Conservation (phyloP, 371 early-diverging fungal species). For the Rhizopus microsporus region DNA sequence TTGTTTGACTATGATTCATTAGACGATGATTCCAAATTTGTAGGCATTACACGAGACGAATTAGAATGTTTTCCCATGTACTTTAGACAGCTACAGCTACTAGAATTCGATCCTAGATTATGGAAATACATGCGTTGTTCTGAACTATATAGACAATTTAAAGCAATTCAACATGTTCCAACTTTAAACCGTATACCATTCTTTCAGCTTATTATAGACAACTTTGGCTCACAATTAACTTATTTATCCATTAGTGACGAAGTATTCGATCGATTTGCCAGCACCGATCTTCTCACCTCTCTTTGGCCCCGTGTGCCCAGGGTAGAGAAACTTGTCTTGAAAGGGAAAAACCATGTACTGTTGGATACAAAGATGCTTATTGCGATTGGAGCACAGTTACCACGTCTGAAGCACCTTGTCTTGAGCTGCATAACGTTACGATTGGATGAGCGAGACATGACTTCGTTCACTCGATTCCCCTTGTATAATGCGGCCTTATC, state of each 20-base stretch:
- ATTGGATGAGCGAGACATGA: slow-evolving; percentile 19
- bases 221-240: slow-evolving; percentile 18
- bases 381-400: slow-evolving; percentile 25
- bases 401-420: slow-evolving; percentile 18
- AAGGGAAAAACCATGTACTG: slow-evolving; percentile 12
- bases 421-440: slow-evolving; percentile 22
- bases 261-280: slow-evolving; percentile 8
- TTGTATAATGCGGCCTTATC: slow-evolving; percentile 21
- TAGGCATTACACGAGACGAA: slow-evolving; percentile 27
- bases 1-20: slow-evolving; percentile 24
- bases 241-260: slow-evolving; percentile 23
- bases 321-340: slow-evolving; percentile 13
- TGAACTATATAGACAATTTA: background rate
- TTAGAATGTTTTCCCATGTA: slow-evolving; percentile 22
- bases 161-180: slow-evolving; percentile 16
- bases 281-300: slow-evolving; percentile 12
- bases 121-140: slow-evolving; percentile 27
- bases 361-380: slow-evolving; percentile 25
- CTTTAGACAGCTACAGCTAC: slow-evolving; percentile 11
- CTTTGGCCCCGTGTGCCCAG: slow-evolving; percentile 23
- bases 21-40: background rate
- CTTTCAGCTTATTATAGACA: slow-evolving; percentile 8
- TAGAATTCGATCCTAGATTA: slow-evolving; percentile 28
- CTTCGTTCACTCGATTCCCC: slow-evolving; percentile 20
- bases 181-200: slow-evolving; percentile 6